Percentiles rank a stretch among this genome's conserved stretches.
These are phyloP conservation scores for Solanum peruvianum DNA, from an alignment of 257 asterid genomes.

Conservation along the genomic window DNA sequence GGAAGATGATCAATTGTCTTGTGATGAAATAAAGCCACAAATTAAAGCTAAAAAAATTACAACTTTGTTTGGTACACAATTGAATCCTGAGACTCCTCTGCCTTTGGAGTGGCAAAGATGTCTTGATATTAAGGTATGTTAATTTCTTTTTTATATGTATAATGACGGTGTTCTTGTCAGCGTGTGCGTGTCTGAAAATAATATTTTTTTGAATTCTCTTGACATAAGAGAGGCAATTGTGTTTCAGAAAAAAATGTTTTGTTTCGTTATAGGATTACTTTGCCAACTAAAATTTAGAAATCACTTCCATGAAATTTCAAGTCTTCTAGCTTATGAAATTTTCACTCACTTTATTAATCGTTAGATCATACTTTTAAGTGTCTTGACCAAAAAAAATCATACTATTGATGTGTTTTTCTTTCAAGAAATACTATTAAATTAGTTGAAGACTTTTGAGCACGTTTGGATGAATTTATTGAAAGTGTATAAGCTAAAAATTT, in stretches of 20 bases:
- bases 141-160: background rate
- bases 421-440: background rate
- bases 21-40: slow-evolving; percentile 6
- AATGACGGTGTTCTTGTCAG: background rate
- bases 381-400: background rate
- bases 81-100: slow-evolving; percentile 25
- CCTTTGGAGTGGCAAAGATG: slow-evolving; percentile 70
- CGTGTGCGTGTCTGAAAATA: background rate
- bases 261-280: background rate
- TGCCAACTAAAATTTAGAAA: background rate
- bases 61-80: slow-evolving; percentile 2
- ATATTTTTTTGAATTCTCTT: background rate
- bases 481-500: too few relatives aligned
- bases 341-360: background rate
- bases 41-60: slow-evolving; percentile 6
- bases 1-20: slow-evolving; percentile 14
- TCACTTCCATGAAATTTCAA: background rate
- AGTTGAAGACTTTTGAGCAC: background rate
- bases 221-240: background rate
- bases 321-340: background rate
- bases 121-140: slow-evolving; percentile 51
- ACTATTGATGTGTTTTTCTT: background rate
- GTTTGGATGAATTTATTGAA: too few relatives aligned
- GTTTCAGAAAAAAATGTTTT: background rate
- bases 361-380: background rate